A percentile compares a stretch with the other conserved stretches of the same genome.
phyloP scores from a whole-genome alignment of 2,329 filamentous ascomycete species.

The Xylariaceae sp. region DNA sequence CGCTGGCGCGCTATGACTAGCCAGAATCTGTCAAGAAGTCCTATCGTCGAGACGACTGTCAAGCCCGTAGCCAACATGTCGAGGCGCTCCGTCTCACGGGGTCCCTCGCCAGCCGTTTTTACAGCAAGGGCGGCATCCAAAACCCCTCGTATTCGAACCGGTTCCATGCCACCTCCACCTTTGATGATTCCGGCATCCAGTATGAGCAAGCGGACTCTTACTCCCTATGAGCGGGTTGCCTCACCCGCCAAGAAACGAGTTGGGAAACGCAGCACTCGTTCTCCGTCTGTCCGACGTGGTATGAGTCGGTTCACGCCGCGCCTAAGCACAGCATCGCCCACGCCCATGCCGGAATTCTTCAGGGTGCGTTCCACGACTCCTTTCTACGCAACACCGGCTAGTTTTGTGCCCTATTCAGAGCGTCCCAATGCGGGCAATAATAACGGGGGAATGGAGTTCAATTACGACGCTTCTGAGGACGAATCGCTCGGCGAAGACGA shows the following conservation, averaged over 20 bases:
- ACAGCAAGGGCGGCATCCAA: constrained; percentile 39
- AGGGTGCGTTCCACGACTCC: constrained; percentile 46
- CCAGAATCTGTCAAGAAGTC: constrained; percentile 38
- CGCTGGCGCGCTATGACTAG: constrained; percentile 37
- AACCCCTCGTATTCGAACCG: constrained; percentile 47
- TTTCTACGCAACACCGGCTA: constrained; percentile 70
- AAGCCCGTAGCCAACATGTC: constrained; percentile 36
- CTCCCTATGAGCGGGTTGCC: constrained; percentile 36
- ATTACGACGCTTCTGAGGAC: constrained; percentile 2
- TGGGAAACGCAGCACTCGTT: constrained; percentile 50
- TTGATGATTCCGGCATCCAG: constrained; percentile 37
- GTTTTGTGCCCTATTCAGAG: constrained; percentile 47
- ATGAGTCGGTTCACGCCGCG: constrained; percentile 43
- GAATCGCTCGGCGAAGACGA: constrained; percentile 14
- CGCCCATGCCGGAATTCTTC: constrained; percentile 35
- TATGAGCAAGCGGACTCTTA: constrained; percentile 42
- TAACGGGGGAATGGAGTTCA: constrained; percentile 30
- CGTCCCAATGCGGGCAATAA: constrained; percentile 28
- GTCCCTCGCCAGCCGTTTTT: constrained; percentile 37
- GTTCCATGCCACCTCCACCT: constrained; percentile 45
- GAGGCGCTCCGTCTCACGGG: constrained; percentile 35
- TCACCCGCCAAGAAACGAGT: constrained; percentile 25
- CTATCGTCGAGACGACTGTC: constrained; percentile 20
- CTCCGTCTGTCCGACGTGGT: constrained; percentile 43
- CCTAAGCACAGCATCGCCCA: constrained; percentile 46